Evolutionary conservation across 2,329 filamentous ascomycete species (phyloP).

Genomic region (Pseudovirgaria hyperparasitica): DNA sequence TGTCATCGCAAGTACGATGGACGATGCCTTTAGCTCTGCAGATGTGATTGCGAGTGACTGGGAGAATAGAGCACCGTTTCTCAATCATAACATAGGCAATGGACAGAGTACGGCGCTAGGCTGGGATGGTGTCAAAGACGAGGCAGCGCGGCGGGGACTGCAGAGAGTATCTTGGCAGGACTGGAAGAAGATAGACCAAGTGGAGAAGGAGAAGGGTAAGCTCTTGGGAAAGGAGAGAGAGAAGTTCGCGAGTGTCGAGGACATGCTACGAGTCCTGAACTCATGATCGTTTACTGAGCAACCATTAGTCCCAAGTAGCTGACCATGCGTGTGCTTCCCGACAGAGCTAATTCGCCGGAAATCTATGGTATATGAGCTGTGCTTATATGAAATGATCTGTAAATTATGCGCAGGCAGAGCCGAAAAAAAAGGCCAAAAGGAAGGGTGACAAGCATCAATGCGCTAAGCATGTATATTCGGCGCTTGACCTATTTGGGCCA

Average conservation of each 20-base stretch:
- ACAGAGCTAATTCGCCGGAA: too few species aligned
- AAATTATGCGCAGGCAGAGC: too few species aligned
- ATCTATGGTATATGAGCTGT: too few species aligned
- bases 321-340: too few species aligned
- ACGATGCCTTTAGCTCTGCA: slow-evolving; percentile 80
- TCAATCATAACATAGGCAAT: slow-evolving; percentile 27
- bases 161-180: slow-evolving; percentile 66
- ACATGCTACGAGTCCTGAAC: slow-evolving; percentile 43
- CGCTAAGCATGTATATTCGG: too few species aligned
- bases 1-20: slow-evolving; percentile 92
- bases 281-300: too few species aligned
- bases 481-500: too few species aligned
- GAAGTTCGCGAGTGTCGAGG: slow-evolving; percentile 43
- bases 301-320: too few species aligned
- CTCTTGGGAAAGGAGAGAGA: slow-evolving; percentile 64
- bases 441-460: too few species aligned
- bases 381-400: too few species aligned
- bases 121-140: slow-evolving; percentile 63
- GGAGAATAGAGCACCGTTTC: slow-evolving; percentile 35
- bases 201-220: slow-evolving; percentile 56
- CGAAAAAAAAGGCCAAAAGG: too few species aligned
- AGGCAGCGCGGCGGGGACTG: slow-evolving; percentile 43
- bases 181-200: slow-evolving; percentile 75
- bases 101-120: slow-evolving; percentile 38
- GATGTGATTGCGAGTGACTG: slow-evolving; percentile 77